Evolutionary conservation across 2,329 filamentous ascomycete genomes (phyloP).

Genomic region (Xylogone sp.): DNA sequence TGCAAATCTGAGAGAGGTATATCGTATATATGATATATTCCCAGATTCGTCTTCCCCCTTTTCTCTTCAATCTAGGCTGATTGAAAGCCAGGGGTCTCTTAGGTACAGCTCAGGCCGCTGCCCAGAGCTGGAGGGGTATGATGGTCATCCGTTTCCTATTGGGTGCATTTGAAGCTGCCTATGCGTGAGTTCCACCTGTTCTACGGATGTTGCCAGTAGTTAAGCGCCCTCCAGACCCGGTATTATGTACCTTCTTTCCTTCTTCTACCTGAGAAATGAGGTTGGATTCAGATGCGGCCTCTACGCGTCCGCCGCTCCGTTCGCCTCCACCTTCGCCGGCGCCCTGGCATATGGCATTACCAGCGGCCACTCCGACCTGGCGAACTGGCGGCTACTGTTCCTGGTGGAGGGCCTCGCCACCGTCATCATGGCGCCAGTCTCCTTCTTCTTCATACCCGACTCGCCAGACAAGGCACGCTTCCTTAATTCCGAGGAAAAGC

Average conservation of each 20-base stretch:
- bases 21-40: too few relatives aligned
- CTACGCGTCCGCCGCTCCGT: constrained; percentile 59
- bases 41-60: too few relatives aligned
- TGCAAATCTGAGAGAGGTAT: neutral
- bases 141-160: constrained; percentile 37
- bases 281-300: constrained; percentile 66
- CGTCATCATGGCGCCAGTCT: constrained; percentile 22
- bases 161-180: constrained; percentile 43
- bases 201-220: too few relatives aligned
- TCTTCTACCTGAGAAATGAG: constrained; percentile 47
- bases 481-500: constrained; percentile 32
- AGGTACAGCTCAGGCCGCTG: constrained; percentile 26
- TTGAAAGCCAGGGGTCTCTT: constrained; percentile 1
- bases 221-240: too few relatives aligned
- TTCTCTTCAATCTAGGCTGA: too few relatives aligned
- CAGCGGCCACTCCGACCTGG: constrained; percentile 50
- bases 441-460: constrained; percentile 43
- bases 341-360: constrained; percentile 64
- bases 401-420: neutral
- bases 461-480: constrained; percentile 40
- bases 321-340: constrained; percentile 66
- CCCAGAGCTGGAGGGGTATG: constrained; percentile 31
- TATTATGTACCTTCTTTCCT: constrained; percentile 37
- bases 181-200: too few relatives aligned
- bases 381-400: constrained; percentile 33